phyloP scores from a whole-genome alignment of 2,329 filamentous ascomycete genomes.

The Fusarium floridanum region DNA sequence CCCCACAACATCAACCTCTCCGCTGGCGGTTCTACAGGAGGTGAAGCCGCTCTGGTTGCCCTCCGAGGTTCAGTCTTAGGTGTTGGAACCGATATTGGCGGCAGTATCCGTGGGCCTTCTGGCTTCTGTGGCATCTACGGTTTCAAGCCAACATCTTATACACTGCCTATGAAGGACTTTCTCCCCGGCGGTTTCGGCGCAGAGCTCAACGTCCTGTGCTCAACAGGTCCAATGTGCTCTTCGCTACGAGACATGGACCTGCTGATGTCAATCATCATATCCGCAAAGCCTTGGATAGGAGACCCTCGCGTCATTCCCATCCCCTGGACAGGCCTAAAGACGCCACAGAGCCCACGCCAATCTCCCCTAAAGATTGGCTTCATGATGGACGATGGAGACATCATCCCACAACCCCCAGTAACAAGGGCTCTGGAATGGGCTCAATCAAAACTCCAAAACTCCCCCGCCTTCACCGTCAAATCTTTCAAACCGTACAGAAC shows the following conservation, averaged over 20 bases:
- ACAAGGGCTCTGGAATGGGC: conserved; percentile 53
- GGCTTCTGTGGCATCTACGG: conserved; percentile 49
- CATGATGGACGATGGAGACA: conserved; percentile 54
- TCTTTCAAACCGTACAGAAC: conserved; percentile 21
- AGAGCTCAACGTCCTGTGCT: conserved; percentile 52
- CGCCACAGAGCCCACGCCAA: background rate
- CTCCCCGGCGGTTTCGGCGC: conserved; percentile 36
- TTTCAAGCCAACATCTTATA: conserved; percentile 39
- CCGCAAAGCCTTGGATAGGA: conserved; percentile 43
- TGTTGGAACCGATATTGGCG: conserved; percentile 56
- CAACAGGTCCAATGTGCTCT: conserved; percentile 51
- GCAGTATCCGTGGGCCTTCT: conserved; percentile 49
- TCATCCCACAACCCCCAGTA: conserved; percentile 55
- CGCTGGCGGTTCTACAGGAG: conserved; percentile 73
- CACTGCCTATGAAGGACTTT: conserved; percentile 46
- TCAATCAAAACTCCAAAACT: background rate
- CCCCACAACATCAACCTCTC: conserved; percentile 70
- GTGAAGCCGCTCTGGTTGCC: conserved; percentile 58
- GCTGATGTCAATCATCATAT: conserved; percentile 46
- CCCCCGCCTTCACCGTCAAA: conserved; percentile 8
- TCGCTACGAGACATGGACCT: conserved; percentile 53
- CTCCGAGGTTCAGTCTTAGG: conserved; percentile 55
- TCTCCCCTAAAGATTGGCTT: conserved; percentile 56
- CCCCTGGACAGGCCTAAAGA: conserved; percentile 43
- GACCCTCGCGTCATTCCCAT: conserved; percentile 51